These are phyloP conservation scores for Populus tremula DNA, from an alignment of 345 rosid species.

Conservation along the genomic window DNA sequence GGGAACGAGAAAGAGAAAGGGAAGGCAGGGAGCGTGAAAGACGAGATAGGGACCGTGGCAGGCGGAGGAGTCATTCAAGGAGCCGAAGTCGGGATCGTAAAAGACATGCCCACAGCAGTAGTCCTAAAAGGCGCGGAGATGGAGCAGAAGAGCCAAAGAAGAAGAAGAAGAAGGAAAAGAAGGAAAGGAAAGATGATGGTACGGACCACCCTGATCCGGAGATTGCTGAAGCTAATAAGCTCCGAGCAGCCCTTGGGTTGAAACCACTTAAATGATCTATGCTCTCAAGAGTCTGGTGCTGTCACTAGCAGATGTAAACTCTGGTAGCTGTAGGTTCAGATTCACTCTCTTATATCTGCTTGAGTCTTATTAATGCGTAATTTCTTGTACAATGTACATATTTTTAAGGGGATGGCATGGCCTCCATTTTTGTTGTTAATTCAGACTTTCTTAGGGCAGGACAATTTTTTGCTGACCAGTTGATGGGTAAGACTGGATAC, in stretches of 20 bases:
- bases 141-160: constrained; percentile 66
- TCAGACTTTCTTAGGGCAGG: neutral
- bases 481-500: neutral
- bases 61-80: constrained; percentile 64
- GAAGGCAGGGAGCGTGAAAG: constrained; percentile 78
- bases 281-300: neutral
- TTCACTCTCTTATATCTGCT: neutral
- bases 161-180: constrained; percentile 59
- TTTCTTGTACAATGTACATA: neutral
- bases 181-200: constrained; percentile 74
- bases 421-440: neutral
- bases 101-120: constrained; percentile 53
- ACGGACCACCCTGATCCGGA: constrained; percentile 85
- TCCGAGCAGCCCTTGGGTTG: constrained; percentile 71
- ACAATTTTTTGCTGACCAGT: neutral
- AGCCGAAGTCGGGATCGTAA: constrained; percentile 74
- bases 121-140: constrained; percentile 49
- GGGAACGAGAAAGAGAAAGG: constrained; percentile 71
- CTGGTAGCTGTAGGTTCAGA: neutral
- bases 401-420: neutral
- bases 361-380: neutral
- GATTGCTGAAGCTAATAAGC: constrained; percentile 84
- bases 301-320: neutral
- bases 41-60: constrained; percentile 65
- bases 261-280: constrained; percentile 49